Conservation (phyloP, 495 filamentous ascomycete species). For the Neurospora sp. region DNA sequence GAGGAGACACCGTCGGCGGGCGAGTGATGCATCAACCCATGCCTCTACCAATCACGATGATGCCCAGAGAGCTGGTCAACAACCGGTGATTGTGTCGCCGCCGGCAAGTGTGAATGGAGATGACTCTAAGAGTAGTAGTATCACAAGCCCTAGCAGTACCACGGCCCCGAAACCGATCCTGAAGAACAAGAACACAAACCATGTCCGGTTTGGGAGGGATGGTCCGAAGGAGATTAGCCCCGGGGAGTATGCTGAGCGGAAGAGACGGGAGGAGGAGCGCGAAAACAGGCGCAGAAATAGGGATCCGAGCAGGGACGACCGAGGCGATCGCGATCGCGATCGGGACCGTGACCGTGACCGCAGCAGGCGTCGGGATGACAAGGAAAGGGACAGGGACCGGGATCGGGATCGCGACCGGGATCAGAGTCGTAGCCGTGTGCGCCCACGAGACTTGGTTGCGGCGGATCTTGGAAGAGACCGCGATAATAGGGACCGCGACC, state of each 20-base stretch:
- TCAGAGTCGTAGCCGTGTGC: conserved; percentile 5
- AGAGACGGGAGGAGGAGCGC: conserved; percentile 7
- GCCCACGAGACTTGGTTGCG: conserved; percentile 1
- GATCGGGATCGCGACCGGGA: conserved; percentile 15
- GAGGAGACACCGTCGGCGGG: neutral
- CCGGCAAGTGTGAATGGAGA: conserved; percentile 22
- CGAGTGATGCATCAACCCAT: neutral
- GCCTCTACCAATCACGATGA: conserved; percentile 11
- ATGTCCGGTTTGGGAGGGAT: conserved; percentile 34
- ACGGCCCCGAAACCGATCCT: conserved; percentile 38
- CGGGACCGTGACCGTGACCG: conserved; percentile 8
- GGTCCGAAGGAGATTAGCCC: conserved; percentile 26
- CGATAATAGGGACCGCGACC: conserved; percentile 9
- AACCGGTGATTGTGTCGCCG: conserved; percentile 34
- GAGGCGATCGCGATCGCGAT: conserved; percentile 16
- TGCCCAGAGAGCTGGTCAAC: conserved; percentile 18
- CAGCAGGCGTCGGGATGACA: neutral
- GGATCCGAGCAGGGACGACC: conserved; percentile 4
- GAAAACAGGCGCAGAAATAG: conserved; percentile 5
- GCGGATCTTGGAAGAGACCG: conserved; percentile 8
- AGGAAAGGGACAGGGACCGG: conserved; percentile 6
- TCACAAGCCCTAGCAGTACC: conserved; percentile 28
- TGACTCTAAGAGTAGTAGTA: conserved; percentile 24
- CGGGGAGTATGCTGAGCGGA: conserved; percentile 10
- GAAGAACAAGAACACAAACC: conserved; percentile 40